Percentiles rank a stretch among this genome's conserved stretches.
Evolutionary conservation across 192 early-diverging fungal species (phyloP).

Genomic region (Backusella circina): DNA sequence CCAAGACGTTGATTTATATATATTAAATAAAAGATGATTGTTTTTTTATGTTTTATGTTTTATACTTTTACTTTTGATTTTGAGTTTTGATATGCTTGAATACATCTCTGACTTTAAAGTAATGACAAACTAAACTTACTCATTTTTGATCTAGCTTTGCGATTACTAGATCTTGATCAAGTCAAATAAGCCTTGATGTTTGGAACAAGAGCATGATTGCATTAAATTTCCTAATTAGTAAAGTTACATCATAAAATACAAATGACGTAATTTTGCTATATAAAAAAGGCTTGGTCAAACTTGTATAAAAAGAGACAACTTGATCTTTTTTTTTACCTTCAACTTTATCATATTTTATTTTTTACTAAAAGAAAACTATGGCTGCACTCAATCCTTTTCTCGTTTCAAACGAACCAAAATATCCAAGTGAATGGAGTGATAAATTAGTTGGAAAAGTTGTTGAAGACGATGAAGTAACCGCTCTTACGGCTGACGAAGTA

Average conservation of each 20-base stretch:
- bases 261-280: not conserved
- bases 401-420: not conserved
- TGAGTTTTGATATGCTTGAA: not conserved
- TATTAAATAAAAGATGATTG: not conserved
- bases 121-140: not conserved
- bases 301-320: not conserved
- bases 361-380: not conserved
- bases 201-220: not conserved
- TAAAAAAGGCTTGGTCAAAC: not conserved
- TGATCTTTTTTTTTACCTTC: not conserved
- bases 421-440: conserved; percentile 19
- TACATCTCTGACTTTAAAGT: not conserved
- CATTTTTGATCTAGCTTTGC: not conserved
- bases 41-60: not conserved
- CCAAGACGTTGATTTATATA: not conserved
- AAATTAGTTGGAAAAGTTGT: conserved; percentile 34
- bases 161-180: not conserved
- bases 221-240: not conserved
- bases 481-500: conserved; percentile 12
- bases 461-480: not conserved
- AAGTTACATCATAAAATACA: not conserved
- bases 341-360: not conserved
- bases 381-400: not conserved
- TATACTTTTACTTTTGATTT: no score
- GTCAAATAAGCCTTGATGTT: not conserved